Evolutionary conservation across 1,284 basidiomycete species (phyloP).

Genomic region (Heterobasidion parviporum): DNA sequence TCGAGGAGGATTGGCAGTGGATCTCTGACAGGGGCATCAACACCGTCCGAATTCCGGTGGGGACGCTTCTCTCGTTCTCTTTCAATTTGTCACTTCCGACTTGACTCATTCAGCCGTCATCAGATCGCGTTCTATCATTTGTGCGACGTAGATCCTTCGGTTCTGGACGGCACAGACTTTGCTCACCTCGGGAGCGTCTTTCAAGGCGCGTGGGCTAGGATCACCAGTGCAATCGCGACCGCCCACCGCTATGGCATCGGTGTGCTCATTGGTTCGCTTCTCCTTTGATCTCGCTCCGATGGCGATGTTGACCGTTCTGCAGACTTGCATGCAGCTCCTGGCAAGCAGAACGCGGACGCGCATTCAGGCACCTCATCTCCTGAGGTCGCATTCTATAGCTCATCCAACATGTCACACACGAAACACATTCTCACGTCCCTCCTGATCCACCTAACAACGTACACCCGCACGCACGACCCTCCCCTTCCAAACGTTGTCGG

Average conservation of each 20-base stretch:
- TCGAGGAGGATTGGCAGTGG: conserved; percentile 66
- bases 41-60: conserved; percentile 75
- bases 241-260: conserved; percentile 65
- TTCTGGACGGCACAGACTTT: conserved; percentile 72
- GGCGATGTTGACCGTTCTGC: background rate
- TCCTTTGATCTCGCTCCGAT: background rate
- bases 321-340: conserved; percentile 72
- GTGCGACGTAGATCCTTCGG: conserved; percentile 48
- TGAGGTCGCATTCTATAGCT: conserved; percentile 39
- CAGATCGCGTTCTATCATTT: conserved; percentile 80
- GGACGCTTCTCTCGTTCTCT: conserved; percentile 16
- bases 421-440: conserved; percentile 39
- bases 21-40: conserved; percentile 72
- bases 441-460: conserved; percentile 34
- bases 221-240: conserved; percentile 58
- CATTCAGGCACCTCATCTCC: conserved; percentile 57
- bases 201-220: conserved; percentile 64
- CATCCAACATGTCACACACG: conserved; percentile 49
- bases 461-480: conserved; percentile 23
- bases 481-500: conserved; percentile 65
- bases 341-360: conserved; percentile 65
- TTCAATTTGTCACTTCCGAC: background rate
- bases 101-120: background rate
- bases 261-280: conserved; percentile 54
- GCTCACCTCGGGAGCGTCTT: conserved; percentile 51